A percentile compares a stretch with the other conserved stretches of the same genome.
Conservation (phyloP, 2,329 filamentous ascomycete species). For the Fonsecaea pugnacius region DNA sequence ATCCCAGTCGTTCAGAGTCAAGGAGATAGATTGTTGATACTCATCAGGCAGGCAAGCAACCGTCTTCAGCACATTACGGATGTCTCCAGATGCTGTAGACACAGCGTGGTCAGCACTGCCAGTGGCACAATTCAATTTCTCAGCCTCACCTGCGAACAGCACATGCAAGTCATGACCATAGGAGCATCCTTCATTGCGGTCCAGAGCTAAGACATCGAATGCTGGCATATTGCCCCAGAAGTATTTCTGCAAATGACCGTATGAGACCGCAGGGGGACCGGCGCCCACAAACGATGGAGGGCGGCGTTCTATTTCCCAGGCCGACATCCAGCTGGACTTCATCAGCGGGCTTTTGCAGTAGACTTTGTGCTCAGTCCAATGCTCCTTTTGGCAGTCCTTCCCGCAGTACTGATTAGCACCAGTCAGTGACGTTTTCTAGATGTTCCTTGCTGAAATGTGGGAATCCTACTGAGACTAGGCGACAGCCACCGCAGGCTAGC, state of each 20-base stretch:
- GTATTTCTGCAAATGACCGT: neutral
- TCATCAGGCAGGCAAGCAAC: neutral
- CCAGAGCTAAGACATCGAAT: neutral
- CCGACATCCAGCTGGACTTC: neutral
- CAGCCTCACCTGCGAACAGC: neutral
- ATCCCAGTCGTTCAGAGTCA: neutral
- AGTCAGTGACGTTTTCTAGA: neutral
- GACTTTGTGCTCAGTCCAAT: neutral
- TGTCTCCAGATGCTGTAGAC: neutral
- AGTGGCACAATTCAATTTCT: neutral
- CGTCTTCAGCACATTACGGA: neutral
- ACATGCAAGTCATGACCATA: neutral
- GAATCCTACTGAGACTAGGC: constrained; percentile 1
- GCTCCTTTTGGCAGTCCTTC: neutral
- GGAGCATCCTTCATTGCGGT: neutral
- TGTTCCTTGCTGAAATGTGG: neutral
- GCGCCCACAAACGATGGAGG: neutral
- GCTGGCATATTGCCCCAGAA: constrained; percentile 4
- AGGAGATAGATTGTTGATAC: neutral
- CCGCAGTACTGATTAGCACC: neutral
- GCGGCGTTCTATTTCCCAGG: neutral
- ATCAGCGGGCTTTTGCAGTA: neutral
- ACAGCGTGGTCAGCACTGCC: no score
- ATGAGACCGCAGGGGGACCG: neutral
- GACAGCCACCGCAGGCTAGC: constrained; percentile 8